These are phyloP conservation scores for Thalia dealbata DNA, from an alignment of 176 grass and related monocot genomes.

Conservation along the genomic window DNA sequence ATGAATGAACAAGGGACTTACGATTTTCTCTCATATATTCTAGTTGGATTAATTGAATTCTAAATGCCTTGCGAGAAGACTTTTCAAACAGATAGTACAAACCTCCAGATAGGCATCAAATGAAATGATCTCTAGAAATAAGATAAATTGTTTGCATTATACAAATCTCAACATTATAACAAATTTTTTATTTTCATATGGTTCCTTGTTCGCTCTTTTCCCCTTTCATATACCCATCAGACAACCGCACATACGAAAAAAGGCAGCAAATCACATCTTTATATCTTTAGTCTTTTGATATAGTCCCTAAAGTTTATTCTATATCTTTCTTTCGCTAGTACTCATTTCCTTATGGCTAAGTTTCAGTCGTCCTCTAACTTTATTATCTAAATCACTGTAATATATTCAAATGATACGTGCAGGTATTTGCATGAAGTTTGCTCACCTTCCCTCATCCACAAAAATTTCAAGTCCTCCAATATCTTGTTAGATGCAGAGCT, in stretches of 20 bases:
- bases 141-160: too few relatives aligned
- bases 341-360: background rate
- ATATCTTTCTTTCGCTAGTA: background rate
- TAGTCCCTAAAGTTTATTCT: background rate
- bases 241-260: too few relatives aligned
- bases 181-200: background rate
- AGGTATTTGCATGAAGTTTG: slow-evolving; percentile 90
- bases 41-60: background rate
- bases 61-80: background rate
- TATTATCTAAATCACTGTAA: background rate
- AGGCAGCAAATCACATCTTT: background rate
- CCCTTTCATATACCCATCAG: too few relatives aligned
- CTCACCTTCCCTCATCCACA: slow-evolving; percentile 78
- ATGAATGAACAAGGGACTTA: background rate
- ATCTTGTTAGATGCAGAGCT: slow-evolving; percentile 77
- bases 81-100: background rate
- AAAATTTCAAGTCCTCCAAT: slow-evolving; percentile 98
- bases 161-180: background rate
- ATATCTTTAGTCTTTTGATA: background rate
- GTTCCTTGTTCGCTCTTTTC: background rate
- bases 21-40: background rate
- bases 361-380: background rate
- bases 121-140: background rate
- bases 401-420: slow-evolving; percentile 16
- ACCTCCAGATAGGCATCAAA: background rate